Evolutionary conservation across 345 rosid genomes (phyloP), one percentile per base, ranked within the genome.

Genomic region (Citrus australasica): DNA sequence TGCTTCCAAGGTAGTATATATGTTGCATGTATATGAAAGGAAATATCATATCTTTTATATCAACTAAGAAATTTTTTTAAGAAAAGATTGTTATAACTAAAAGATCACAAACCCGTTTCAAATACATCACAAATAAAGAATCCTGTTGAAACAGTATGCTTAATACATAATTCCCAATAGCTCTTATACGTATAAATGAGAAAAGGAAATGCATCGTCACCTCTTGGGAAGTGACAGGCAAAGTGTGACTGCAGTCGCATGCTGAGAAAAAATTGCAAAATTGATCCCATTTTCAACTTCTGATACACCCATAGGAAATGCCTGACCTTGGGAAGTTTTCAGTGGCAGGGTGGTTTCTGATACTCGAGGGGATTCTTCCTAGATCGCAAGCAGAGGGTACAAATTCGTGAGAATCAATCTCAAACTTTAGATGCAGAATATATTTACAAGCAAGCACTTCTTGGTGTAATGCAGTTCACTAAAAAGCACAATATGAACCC

Each of bases 241-340:
- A 60, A 95, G 93, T 22, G 91, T 88, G 42, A 95, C 92, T 67
- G 98, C 84, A 78, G 90, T 88, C 9, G 98, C 97, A 78, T 92
- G 88, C 83, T 90, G 97, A 27, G 96, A 93, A 84, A 92, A 95
- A 65, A 93, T 79, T 64, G 98, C 87, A 86, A 95, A 95, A 73
- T 93, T 95, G 84, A 91, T 88, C 77, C 99, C 96, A 7, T 83
- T 89, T 22, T 89, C 89, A 66, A 87, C 88, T 90, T 91, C 88
- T 3, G 98, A 90, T 13, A 88, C 94, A 25, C 99, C 99, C 16
- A 95, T 79, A 40, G 97, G 99, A 86, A 84, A 90, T 48, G 87
- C 82, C 84, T 90, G 93, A 67, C 99, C 99, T 32, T 90, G 87
- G 48, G 82, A 93, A 61, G 79, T 83, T 72, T 81, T 87, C 6